Evolutionary conservation across 305 asterid species (phyloP), one percentile per base, ranked within the genome.

Genomic region (Solanum aculeatissimum): DNA sequence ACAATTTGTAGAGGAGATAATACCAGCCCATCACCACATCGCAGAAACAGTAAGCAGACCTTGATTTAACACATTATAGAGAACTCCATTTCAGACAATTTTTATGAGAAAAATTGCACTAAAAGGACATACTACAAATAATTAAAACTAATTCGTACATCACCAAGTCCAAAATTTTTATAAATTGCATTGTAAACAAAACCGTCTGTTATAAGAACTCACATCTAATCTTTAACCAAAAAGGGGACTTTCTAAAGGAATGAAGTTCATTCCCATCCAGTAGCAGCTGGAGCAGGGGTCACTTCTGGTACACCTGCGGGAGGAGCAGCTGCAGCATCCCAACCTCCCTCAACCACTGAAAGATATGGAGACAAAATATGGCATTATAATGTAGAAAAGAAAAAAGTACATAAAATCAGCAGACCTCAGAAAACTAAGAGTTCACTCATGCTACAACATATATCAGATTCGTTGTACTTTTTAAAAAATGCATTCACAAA

Each of bases 251-350:
- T 19, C 66, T 78, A 19, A 32, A 19, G 49, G 66, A 51, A 15
- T 6, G 32, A 29, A 19, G 65, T 29, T 82, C 47, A 89, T 62
- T 87, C 88, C 91, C 88, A 89, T 65, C 85, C 88, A 38, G 74
- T 62, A 85, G 32, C 79, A n/a, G 13, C 77, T 4, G 87, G 82
- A 14, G 72, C 32, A 54, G 86, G 81, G 18, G 9, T 27, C 65
- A 5, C 83, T 9, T 78, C 66, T 6, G 66, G 29, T 29, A 11
- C 83, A 77, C 2, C 63, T 55, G 32, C 66, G 21, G 66, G 66
- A 58, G 66, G 86, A n/a, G 83, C 45, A 51, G 87, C 85, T 57
- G 86, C 87, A 0, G 87, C 71, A 6, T 89, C 91, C 89, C 89
- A 89, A 42, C 89, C 91, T 9, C 62, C 87, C 15, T 63, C 89